These are phyloP conservation scores for Desmodesmus armatus DNA, from an alignment of 139 green algal genomes.

Conservation along the genomic window DNA sequence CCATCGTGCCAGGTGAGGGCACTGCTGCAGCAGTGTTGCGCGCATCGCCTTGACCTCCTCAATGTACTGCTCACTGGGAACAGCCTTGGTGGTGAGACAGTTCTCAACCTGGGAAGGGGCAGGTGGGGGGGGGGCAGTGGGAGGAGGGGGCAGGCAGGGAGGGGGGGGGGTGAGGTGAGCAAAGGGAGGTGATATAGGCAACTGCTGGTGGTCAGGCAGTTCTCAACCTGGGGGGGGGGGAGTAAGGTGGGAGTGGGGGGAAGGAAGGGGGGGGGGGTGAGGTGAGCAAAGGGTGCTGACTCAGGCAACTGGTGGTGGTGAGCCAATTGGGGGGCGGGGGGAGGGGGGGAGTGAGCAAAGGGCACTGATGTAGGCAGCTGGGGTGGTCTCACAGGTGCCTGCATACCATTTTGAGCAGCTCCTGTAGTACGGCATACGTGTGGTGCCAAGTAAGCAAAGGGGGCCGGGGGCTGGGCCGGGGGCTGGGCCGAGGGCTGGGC, in stretches of 20 bases:
- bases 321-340: no score
- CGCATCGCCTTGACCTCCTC: slow-evolving; percentile 49
- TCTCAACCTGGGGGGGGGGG: not conserved
- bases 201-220: not conserved
- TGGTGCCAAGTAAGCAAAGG: slow-evolving; percentile 33
- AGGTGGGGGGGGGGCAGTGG: not conserved
- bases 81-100: slow-evolving; percentile 52
- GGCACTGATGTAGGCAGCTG: no score
- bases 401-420: slow-evolving; percentile 50
- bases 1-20: slow-evolving; percentile 45
- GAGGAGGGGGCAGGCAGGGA: not conserved
- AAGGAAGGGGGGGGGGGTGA: not conserved
- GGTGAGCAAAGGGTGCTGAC: no score
- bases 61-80: slow-evolving; percentile 43
- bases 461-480: slow-evolving; percentile 34
- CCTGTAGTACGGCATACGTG: slow-evolving; percentile 37
- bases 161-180: not conserved
- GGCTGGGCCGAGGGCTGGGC: no score
- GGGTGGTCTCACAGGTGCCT: no score
- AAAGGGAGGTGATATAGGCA: not conserved
- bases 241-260: not conserved
- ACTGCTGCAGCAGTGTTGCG: slow-evolving; percentile 38
- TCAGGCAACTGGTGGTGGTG: no score
- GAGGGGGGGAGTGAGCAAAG: no score
- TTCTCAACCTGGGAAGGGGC: slow-evolving; percentile 46